Evolutionary conservation across 2,329 filamentous ascomycete genomes (phyloP).

Genomic region (Sordariomycetes sp.): DNA sequence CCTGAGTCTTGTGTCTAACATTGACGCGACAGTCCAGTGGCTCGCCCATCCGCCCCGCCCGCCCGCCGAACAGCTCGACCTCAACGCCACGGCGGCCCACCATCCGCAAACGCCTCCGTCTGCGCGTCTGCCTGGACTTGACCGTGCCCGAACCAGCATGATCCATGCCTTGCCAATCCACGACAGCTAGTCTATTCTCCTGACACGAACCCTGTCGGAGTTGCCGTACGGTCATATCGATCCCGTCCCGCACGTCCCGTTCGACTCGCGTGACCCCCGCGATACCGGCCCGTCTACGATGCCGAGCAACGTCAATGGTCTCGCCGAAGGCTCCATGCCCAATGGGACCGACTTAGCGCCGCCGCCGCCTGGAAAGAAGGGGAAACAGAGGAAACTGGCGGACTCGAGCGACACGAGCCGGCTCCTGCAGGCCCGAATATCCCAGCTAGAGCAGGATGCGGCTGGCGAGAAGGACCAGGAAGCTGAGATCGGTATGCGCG

Average conservation of each 20-base stretch:
- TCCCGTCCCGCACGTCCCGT: neutral
- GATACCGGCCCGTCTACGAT: neutral
- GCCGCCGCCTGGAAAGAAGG: constrained; percentile 52
- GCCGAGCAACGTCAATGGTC: constrained; percentile 2
- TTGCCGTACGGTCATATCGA: neutral
- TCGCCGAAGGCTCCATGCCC: constrained; percentile 1
- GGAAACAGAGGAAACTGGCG: constrained; percentile 72
- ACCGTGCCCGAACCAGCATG: neutral
- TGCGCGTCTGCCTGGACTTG: neutral
- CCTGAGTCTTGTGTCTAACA: neutral
- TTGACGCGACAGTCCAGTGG: neutral
- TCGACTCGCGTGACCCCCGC: constrained; percentile 1
- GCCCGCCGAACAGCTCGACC: neutral
- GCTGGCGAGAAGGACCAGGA: constrained; percentile 93
- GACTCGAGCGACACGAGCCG: constrained; percentile 88
- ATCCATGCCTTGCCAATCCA: neutral
- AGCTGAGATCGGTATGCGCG: constrained; percentile 73
- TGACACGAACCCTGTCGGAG: neutral
- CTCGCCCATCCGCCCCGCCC: neutral
- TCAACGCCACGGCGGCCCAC: neutral
- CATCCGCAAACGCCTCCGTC: neutral
- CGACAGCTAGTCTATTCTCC: neutral
- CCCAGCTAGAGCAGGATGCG: constrained; percentile 86
- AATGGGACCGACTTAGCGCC: constrained; percentile 1
- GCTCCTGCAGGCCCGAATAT: constrained; percentile 84